phyloP scores from a whole-genome alignment of 2,329 filamentous ascomycete species.

The Penicillium sp. region DNA sequence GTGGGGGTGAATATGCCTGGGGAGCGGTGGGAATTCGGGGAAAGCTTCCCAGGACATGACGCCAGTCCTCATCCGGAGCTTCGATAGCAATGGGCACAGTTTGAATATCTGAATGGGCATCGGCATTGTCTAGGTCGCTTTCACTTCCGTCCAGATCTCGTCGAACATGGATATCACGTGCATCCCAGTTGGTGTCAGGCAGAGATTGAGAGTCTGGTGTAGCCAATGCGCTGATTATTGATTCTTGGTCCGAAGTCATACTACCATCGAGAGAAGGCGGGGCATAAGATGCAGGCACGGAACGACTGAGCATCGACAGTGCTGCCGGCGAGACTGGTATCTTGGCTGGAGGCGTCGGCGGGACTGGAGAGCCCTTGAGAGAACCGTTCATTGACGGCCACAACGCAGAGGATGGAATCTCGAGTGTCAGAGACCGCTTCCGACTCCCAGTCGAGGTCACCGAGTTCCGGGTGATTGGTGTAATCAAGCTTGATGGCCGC shows the following conservation, averaged over 20 bases:
- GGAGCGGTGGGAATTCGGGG: slow-evolving; percentile 35
- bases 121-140: slow-evolving; percentile 22
- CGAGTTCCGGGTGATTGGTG: slow-evolving; percentile 39
- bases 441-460: slow-evolving; percentile 38
- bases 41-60: slow-evolving; percentile 40
- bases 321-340: slow-evolving; percentile 74
- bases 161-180: slow-evolving; percentile 33
- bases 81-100: slow-evolving; percentile 39
- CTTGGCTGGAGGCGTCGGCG: slow-evolving; percentile 49
- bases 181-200: slow-evolving; percentile 61
- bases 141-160: slow-evolving; percentile 31
- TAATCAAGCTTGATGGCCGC: slow-evolving; percentile 49
- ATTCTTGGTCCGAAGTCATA: slow-evolving; percentile 81
- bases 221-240: slow-evolving; percentile 75
- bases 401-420: slow-evolving; percentile 57
- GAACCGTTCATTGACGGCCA: slow-evolving; percentile 58
- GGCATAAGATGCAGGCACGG: slow-evolving; percentile 71
- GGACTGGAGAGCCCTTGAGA: slow-evolving; percentile 46
- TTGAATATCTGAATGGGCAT: slow-evolving; percentile 26
- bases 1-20: slow-evolving; percentile 19
- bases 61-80: slow-evolving; percentile 58
- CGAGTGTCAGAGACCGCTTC: slow-evolving; percentile 55
- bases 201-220: slow-evolving; percentile 69
- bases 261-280: slow-evolving; percentile 89
- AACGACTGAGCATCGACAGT: slow-evolving; percentile 67